Evolutionary conservation across 148 eudicot species (phyloP), one percentile per base, ranked within the genome.

Genomic region (Persicaria maculosa): DNA sequence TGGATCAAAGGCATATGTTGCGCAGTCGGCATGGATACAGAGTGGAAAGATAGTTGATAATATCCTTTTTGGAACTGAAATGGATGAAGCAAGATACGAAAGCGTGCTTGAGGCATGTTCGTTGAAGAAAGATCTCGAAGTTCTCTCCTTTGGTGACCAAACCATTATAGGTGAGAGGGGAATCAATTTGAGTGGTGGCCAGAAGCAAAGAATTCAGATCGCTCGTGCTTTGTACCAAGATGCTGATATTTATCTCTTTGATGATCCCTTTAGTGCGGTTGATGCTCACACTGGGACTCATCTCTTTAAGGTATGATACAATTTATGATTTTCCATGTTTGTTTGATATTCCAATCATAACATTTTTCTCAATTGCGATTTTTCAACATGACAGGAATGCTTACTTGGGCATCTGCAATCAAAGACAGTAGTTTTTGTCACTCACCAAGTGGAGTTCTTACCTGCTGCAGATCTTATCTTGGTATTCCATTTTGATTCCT

Each of bases 361-460:
- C 40, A 31, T 31, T 31, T 31, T 31, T 31, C 40, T 31, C 40
- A 31, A 31, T 31, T 62, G 61, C n/a, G 31, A 47, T 55, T 43
- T 43, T 76, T 65, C 44, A 52, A 17, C 64, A 22, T 80, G 46
- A 14, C 80, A 89, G 93, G 88, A 89, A 74, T 87, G 88, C 74
- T 78, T 89, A 45, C 74, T 89, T 71, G 89, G 84, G 20, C 76
- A 85, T 57, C 73, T 87, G 79, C 22, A 70, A 19, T 82, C 89
- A 1, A 89, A 87, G 81, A 89, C 90, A 19, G 83, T 87, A 54
- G 80, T 87, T 45, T 89, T 82, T 76, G 91, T 89, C 77, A 87
- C 93, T 22, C 93, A 89, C 55, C 93, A 89, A 79, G 89, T 89
- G n/a, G 93, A 87, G 76, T 87, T 73, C 40, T 31, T 31, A 31